Evolutionary conservation across 495 filamentous ascomycete species (phyloP).

Genomic region (Tuber melanosporum): DNA sequence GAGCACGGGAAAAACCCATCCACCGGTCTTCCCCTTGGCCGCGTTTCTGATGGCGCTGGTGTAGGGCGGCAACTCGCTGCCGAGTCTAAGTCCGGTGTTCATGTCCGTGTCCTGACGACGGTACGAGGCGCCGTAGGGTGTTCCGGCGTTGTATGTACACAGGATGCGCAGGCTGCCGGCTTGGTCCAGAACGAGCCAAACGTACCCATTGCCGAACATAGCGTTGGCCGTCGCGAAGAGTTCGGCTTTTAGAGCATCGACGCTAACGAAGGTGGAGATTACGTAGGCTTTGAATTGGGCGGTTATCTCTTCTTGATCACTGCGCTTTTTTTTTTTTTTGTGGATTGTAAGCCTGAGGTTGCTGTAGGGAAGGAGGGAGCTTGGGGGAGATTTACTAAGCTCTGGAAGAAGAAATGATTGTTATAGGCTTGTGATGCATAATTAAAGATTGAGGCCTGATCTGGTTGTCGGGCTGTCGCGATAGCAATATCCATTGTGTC

Average conservation of each 20-base stretch:
- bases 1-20: slow-evolving; percentile 64
- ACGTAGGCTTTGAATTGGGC: slow-evolving; percentile 13
- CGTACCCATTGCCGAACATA: slow-evolving; percentile 96
- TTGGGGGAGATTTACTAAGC: slow-evolving; percentile 47
- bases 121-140: slow-evolving; percentile 78
- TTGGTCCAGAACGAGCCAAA: slow-evolving; percentile 71
- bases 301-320: slow-evolving; percentile 18
- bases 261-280: slow-evolving; percentile 60
- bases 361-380: background rate
- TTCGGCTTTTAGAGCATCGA: slow-evolving; percentile 70
- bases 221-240: slow-evolving; percentile 72
- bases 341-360: background rate
- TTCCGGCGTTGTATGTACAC: slow-evolving; percentile 83
- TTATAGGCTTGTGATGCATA: slow-evolving; percentile 92
- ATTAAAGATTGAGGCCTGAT: slow-evolving; percentile 78
- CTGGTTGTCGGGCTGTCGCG: slow-evolving; percentile 68
- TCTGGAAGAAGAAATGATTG: slow-evolving; percentile 91
- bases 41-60: slow-evolving; percentile 4
- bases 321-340: background rate
- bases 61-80: slow-evolving; percentile 7
- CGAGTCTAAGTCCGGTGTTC: slow-evolving; percentile 55
- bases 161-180: slow-evolving; percentile 61
- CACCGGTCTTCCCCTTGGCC: slow-evolving; percentile 51
- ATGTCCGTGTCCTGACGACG: slow-evolving; percentile 73
- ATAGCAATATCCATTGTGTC: slow-evolving; percentile 62